These are phyloP conservation scores for Phaeosphaeria sp. DNA, from an alignment of 2,329 filamentous ascomycete genomes.

Conservation along the genomic window DNA sequence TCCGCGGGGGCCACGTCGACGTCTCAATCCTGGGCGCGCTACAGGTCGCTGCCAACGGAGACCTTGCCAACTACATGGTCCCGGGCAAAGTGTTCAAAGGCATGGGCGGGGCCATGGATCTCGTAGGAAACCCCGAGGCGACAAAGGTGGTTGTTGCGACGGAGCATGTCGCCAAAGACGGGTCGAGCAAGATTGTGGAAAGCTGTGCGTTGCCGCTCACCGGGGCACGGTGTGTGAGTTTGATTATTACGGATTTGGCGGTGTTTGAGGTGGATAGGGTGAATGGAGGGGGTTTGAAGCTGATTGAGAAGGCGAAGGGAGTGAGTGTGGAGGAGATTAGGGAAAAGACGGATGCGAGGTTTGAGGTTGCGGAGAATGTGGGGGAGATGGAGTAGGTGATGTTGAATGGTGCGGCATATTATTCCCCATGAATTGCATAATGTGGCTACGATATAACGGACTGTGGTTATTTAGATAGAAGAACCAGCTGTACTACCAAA, in stretches of 20 bases:
- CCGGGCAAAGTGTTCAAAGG: slow-evolving; percentile 88
- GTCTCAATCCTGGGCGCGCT: slow-evolving; percentile 89
- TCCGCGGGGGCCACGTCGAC: slow-evolving; percentile 83
- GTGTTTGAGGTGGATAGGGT: slow-evolving; percentile 70
- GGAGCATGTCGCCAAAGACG: slow-evolving; percentile 94
- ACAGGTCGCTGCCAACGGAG: slow-evolving; percentile 80
- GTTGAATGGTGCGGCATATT: neutral
- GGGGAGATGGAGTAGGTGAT: slow-evolving; percentile 70
- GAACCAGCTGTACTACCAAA: too few relatives aligned
- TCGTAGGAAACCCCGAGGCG: slow-evolving; percentile 79
- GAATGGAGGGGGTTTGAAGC: slow-evolving; percentile 70
- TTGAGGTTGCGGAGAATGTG: slow-evolving; percentile 77
- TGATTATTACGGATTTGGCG: slow-evolving; percentile 50
- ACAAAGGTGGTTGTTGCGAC: slow-evolving; percentile 93
- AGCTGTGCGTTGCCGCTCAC: slow-evolving; percentile 53
- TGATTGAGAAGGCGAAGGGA: slow-evolving; percentile 84
- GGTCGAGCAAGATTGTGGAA: slow-evolving; percentile 88
- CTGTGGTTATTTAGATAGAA: too few relatives aligned
- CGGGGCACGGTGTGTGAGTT: slow-evolving; percentile 45
- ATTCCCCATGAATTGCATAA: neutral
- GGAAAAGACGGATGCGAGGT: slow-evolving; percentile 85
- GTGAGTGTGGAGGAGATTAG: slow-evolving; percentile 87
- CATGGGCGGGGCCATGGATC: slow-evolving; percentile 90
- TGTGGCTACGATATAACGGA: too few relatives aligned
- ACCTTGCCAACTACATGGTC: slow-evolving; percentile 92